Evolutionary conservation across 2,329 filamentous ascomycete genomes (phyloP).

Genomic region (Ascochyta viciae-villosae): DNA sequence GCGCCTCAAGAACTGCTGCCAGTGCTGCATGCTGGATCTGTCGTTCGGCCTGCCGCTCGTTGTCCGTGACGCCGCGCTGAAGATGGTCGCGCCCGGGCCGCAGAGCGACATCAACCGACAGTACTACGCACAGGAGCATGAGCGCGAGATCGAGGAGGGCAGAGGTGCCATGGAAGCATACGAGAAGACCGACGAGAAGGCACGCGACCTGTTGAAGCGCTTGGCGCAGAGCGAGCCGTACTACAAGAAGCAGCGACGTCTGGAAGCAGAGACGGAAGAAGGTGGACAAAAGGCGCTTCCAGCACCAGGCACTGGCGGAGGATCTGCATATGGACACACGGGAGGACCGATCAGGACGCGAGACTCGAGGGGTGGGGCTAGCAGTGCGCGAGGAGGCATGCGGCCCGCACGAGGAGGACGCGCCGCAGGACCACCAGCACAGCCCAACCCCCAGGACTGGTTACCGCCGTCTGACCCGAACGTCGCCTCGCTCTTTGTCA

Average conservation of each 20-base stretch:
- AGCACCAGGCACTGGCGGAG: constrained; percentile 45
- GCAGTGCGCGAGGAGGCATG: constrained; percentile 44
- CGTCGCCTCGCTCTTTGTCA: constrained; percentile 92
- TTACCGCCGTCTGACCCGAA: constrained; percentile 81
- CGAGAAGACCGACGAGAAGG: constrained; percentile 97
- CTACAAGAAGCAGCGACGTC: constrained; percentile 82
- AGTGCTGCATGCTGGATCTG: constrained; percentile 97
- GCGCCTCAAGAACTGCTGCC: constrained; percentile 97
- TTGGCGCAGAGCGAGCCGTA: constrained; percentile 94
- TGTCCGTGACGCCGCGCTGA: constrained; percentile 92
- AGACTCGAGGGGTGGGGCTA: constrained; percentile 54
- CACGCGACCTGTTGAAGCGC: constrained; percentile 81
- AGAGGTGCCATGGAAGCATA: constrained; percentile 82
- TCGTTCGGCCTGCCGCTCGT: constrained; percentile 95
- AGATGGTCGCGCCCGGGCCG: constrained; percentile 95
- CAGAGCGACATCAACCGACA: constrained; percentile 93
- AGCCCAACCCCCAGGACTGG: constrained; percentile 85
- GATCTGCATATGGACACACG: constrained; percentile 45
- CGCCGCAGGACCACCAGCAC: constrained; percentile 68
- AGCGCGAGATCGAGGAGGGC: constrained; percentile 93
- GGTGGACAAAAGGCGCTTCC: constrained; percentile 53
- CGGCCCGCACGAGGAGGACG: constrained; percentile 54
- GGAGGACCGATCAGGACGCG: constrained; percentile 82
- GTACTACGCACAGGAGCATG: constrained; percentile 97
- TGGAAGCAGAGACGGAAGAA: constrained; percentile 64